Conservation (phyloP, 805 yeast genomes). For the Myxozyma melibiosi region DNA sequence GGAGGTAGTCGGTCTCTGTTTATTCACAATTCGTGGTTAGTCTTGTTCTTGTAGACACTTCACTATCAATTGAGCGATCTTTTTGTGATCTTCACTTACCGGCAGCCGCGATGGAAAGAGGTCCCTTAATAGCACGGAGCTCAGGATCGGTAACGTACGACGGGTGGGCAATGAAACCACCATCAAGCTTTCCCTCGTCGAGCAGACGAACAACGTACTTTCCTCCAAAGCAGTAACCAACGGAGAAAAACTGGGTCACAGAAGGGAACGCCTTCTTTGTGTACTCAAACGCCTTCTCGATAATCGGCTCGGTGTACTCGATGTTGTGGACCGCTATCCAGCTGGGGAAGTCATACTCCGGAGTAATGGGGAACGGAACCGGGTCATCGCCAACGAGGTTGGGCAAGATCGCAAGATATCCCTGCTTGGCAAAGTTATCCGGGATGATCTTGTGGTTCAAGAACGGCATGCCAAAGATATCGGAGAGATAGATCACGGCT, state of each 20-base stretch:
- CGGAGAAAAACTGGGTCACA: constrained; percentile 48
- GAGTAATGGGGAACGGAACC: constrained; percentile 39
- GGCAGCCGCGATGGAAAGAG: constrained; percentile 73
- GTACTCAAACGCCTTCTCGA: constrained; percentile 49
- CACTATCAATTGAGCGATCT: too few species aligned
- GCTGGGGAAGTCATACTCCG: constrained; percentile 17
- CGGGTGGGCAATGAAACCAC: constrained; percentile 75
- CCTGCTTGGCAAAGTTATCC: constrained; percentile 50
- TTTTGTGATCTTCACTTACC: constrained; percentile 51
- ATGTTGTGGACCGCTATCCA: constrained; percentile 55
- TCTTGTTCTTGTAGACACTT: too few species aligned
- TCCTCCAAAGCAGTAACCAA: constrained; percentile 82
- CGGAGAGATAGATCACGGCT: constrained; percentile 62
- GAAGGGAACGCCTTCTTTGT: constrained; percentile 47
- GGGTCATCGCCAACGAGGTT: constrained; percentile 60
- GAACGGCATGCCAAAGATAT: constrained; percentile 61
- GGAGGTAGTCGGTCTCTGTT: constrained; percentile 58
- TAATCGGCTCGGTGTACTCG: constrained; percentile 50
- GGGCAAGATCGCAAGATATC: constrained; percentile 63
- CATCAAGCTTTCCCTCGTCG: constrained; percentile 41
- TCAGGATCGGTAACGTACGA: constrained; percentile 68
- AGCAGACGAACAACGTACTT: constrained; percentile 58
- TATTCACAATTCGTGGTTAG: background rate
- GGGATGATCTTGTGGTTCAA: constrained; percentile 51
- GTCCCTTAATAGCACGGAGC: constrained; percentile 59